Conservation (phyloP, 2,329 filamentous ascomycete species). For the Exutisphaerella laricina region DNA sequence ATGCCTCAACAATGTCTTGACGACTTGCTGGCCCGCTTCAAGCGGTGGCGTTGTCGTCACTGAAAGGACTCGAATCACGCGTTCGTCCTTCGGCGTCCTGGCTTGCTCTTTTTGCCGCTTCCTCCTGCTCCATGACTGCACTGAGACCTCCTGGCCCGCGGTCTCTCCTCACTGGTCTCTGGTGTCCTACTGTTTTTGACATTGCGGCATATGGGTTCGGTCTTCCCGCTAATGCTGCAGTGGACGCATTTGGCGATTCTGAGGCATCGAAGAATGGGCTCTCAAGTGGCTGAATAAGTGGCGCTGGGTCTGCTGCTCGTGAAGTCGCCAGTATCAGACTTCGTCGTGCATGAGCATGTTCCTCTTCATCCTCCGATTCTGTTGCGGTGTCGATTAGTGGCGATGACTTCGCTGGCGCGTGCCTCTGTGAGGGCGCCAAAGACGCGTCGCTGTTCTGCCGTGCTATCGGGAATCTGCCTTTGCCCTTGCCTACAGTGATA, state of each 20-base stretch:
- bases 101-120: constrained; percentile 38
- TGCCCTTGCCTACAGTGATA: constrained; percentile 39
- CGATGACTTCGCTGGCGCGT: constrained; percentile 27
- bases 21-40: neutral
- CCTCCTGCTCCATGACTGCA: constrained; percentile 47
- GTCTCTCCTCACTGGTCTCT: constrained; percentile 14
- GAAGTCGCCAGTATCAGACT: constrained; percentile 21
- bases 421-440: constrained; percentile 19
- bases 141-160: constrained; percentile 32
- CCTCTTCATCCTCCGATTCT: constrained; percentile 30
- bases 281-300: constrained; percentile 25
- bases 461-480: constrained; percentile 30
- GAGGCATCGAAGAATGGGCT: constrained; percentile 33
- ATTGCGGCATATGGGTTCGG: constrained; percentile 37
- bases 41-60: constrained; percentile 26
- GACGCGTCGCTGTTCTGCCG: constrained; percentile 24
- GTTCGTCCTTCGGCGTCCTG: constrained; percentile 26
- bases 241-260: constrained; percentile 20
- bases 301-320: constrained; percentile 15
- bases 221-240: constrained; percentile 19
- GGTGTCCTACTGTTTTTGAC: constrained; percentile 28
- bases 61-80: constrained; percentile 32
- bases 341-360: constrained; percentile 28
- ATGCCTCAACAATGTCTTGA: neutral
- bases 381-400: constrained; percentile 27